phyloP scores from a whole-genome alignment of 768 basidiomycete genomes.

The Hypsizygus marmoreus region DNA sequence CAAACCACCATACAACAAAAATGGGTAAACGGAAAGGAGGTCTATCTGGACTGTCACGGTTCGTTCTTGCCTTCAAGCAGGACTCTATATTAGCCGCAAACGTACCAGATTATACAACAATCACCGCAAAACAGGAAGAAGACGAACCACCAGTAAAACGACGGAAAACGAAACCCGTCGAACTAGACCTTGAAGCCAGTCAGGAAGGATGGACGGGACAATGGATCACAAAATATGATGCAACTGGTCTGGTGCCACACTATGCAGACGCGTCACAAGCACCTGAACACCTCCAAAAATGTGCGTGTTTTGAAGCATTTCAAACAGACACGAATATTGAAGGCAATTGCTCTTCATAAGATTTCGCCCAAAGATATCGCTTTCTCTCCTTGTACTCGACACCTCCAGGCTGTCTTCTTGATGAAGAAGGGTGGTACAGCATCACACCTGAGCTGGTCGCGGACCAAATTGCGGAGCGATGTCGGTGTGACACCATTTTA shows the following conservation, averaged over 20 bases:
- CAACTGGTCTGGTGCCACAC: slow-evolving; percentile 70
- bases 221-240: slow-evolving; percentile 57
- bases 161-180: slow-evolving; percentile 23
- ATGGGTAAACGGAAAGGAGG: slow-evolving; percentile 41
- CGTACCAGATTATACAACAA: background rate
- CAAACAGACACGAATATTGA: background rate
- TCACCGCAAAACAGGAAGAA: no score
- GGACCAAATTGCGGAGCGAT: slow-evolving; percentile 88
- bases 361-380: slow-evolving; percentile 82
- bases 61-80: slow-evolving; percentile 39
- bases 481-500: slow-evolving; percentile 79
- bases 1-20: no score
- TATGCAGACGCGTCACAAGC: slow-evolving; percentile 68
- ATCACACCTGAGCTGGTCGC: slow-evolving; percentile 96
- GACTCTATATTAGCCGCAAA: slow-evolving; percentile 4
- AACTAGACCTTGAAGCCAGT: slow-evolving; percentile 18
- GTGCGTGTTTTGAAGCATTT: slow-evolving; percentile 45
- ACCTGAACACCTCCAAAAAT: slow-evolving; percentile 80
- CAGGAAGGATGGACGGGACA: slow-evolving; percentile 15
- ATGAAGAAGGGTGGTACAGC: slow-evolving; percentile 97
- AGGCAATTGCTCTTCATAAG: slow-evolving; percentile 40
- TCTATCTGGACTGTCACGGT: slow-evolving; percentile 45
- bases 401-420: slow-evolving; percentile 76
- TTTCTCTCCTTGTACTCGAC: slow-evolving; percentile 79
- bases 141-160: slow-evolving; percentile 36